Evolutionary conservation across 2,329 filamentous ascomycete genomes (phyloP), one percentile per base, ranked within the genome.

Genomic region (Cordyceps farinosa): DNA sequence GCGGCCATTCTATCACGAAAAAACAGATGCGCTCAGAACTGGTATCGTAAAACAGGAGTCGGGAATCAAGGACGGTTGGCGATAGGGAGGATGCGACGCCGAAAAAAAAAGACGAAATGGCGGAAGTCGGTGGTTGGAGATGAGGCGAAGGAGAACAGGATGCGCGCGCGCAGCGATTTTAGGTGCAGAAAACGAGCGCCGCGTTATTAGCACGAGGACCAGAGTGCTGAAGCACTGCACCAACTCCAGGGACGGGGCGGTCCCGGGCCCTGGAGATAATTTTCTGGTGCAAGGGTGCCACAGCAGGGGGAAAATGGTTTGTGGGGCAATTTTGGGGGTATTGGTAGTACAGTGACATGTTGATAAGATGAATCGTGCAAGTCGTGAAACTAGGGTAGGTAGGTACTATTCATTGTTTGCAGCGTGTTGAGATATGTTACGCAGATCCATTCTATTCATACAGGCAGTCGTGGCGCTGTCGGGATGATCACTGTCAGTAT

Each of bases 1-100:
- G 76, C 73, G 75, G 76, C 76, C 76, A 78, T 78, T 75, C 75
- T 78, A 74, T 73, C 70, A 36, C 55, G 69, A 67, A 69, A 68
- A 71, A 71, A 69, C 70, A 65, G 64, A 65, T 65, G 66, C 64
- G 67, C 65, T 66, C 65, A 27, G 48, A 51, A 59, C 17, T 65
- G 56, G 40, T 44, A 52, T 63, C 38, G 17, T 40, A 61, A 27
- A 54, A 52, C n/a, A 47, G 44, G 61, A 40, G 13, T 47, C 32
- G 45, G 47, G 53, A 61, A 66, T 65, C 48, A 11, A 58, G 42
- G 40, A 48, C 5, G 56, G 47, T 29, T 53, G 63, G 58, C 42
- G 52, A 62, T 64, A 44, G 65, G 63, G 50, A 54, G 51, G 42
- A 54, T 53, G 55, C 52, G 52, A 55, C 47, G 58, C 58, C 55